Evolutionary conservation across 1,284 basidiomycete genomes (phyloP).

Genomic region (Puccinia novopanici): DNA sequence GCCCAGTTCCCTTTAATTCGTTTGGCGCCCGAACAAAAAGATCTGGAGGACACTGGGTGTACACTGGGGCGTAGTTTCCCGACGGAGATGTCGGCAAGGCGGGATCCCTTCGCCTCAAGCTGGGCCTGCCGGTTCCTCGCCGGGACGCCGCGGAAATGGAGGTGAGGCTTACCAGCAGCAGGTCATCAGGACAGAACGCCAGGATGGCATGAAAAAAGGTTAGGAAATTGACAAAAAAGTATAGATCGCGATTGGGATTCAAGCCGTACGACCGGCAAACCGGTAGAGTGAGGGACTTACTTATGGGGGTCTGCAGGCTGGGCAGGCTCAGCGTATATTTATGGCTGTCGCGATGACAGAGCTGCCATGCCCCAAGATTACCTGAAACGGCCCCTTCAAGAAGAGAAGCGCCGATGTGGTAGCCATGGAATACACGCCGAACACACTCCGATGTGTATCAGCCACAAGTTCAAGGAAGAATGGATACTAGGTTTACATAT

Average conservation of each 20-base stretch:
- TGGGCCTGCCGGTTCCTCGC: neutral
- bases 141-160: neutral
- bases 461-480: no score
- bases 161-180: neutral
- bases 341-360: no score
- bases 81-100: conserved; percentile 31
- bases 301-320: no score
- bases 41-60: conserved; percentile 25
- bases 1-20: neutral
- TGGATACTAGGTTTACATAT: no score
- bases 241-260: neutral
- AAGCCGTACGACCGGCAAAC: no score
- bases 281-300: no score
- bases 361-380: no score
- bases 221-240: neutral
- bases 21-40: conserved; percentile 20
- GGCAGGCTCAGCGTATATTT: no score
- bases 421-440: no score
- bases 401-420: no score
- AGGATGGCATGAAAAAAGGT: neutral
- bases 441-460: no score
- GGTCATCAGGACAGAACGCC: neutral
- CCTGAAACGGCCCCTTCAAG: no score
- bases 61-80: conserved; percentile 36
- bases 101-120: conserved; percentile 29